Evolutionary conservation across 345 rosid species (phyloP).

Genomic region (Mercurialis annua): DNA sequence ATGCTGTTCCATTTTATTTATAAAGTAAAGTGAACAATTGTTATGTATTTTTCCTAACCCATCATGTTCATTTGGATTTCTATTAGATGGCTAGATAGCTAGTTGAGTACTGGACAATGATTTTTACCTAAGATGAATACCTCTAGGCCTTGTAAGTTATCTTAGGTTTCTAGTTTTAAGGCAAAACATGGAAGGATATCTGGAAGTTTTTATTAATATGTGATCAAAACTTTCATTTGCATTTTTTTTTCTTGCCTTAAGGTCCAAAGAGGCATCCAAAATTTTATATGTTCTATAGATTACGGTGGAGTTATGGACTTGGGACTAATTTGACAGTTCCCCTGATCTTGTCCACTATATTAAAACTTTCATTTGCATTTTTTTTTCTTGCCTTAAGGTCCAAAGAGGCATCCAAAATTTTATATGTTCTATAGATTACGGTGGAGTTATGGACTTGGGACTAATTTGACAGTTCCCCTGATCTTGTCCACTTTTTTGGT

Average conservation of each 20-base stretch:
- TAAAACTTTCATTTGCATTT: background rate
- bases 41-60: too few species aligned
- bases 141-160: background rate
- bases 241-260: background rate
- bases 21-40: too few species aligned
- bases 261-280: background rate
- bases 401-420: background rate
- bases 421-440: background rate
- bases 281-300: background rate
- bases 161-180: conserved; percentile 4
- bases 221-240: background rate
- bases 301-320: background rate
- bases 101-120: background rate
- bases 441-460: background rate
- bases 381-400: background rate
- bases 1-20: background rate
- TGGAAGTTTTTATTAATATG: background rate
- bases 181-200: background rate
- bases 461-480: background rate
- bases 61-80: background rate
- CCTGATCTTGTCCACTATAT: too few species aligned
- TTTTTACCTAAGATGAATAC: background rate
- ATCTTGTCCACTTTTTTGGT: background rate
- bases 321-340: too few species aligned
- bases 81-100: background rate